Percentiles rank a stretch among this genome's conserved stretches.
Conservation (phyloP, 2,329 filamentous ascomycete species). For the Pseudogymnoascus sp. region DNA sequence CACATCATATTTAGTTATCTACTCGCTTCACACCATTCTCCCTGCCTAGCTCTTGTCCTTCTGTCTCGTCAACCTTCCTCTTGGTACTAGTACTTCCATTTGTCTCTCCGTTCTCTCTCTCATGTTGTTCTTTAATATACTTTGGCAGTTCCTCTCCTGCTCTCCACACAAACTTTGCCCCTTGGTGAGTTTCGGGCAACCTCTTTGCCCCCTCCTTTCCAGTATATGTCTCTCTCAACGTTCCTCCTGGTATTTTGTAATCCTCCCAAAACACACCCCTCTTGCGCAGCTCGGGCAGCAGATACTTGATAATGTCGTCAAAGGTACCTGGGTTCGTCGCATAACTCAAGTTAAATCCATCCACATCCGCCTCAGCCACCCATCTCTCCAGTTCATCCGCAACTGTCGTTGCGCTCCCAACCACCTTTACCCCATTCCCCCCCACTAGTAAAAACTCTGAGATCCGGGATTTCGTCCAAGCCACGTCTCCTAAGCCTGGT, state of each 20-base stretch:
- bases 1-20: neutral
- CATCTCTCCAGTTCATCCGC: conserved; percentile 61
- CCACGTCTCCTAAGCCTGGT: conserved; percentile 46
- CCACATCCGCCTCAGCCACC: conserved; percentile 60
- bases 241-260: conserved; percentile 25
- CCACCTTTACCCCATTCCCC: conserved; percentile 48
- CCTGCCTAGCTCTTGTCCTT: neutral
- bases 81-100: neutral
- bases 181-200: conserved; percentile 16
- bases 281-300: conserved; percentile 53
- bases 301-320: conserved; percentile 55
- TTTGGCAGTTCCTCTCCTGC: conserved; percentile 6
- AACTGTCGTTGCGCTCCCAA: conserved; percentile 47
- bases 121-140: neutral
- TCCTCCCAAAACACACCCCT: conserved; percentile 50
- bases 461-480: conserved; percentile 63
- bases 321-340: conserved; percentile 58
- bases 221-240: conserved; percentile 16
- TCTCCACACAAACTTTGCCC: conserved; percentile 17
- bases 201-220: conserved; percentile 12
- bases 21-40: neutral
- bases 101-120: neutral
- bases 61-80: neutral
- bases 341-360: conserved; percentile 67
- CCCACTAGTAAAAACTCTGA: conserved; percentile 61